Base-by-base conservation (phyloP, 2,329 filamentous ascomycete genomes). In the Aspergillus ochraceoroseus region DNA sequence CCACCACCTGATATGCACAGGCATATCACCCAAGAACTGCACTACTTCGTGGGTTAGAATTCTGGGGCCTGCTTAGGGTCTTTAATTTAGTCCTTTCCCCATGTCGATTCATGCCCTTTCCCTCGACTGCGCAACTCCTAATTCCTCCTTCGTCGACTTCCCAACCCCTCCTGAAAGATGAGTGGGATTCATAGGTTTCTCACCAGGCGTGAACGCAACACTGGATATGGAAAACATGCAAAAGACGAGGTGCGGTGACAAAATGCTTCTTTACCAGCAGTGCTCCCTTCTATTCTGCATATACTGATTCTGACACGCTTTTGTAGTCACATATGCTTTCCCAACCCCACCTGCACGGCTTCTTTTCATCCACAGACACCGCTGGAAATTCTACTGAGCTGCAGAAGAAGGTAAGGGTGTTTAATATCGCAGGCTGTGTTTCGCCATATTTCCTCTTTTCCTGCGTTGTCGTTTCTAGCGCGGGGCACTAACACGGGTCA, bases 101-200 rank as follows among this genome's bases (percentile, higher is more conserved):
- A 61, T 59, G 54, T 52, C 49, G 48, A 46, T 33, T 36, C 40
- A 37, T 43, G 30, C 32, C 32, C 19, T 31, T 25, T 18, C 23
- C 20, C 29, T 34, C 38, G 28, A 12, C 40, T 36, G 29, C 34
- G 19, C 39, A 43, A 12, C 33, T 43, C 35, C 36, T 29, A 32
- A 34, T 32, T 20, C 22, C 28, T 15, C 25, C 38, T 26, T 18
- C 30, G 32, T 46, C 20, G 34, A 39, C 32, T 15, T 33, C 29
- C 23, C 32, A 22, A 28, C 38, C n/a, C 26, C 31, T 23, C 8
- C 17, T 20, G 30, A 13, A 46, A 43, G 12, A 69, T 68, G 66
- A 66, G 61, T 52, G 62, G 65, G 1, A 64, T 70, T 37, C 65
- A 67, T 40, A 56, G 61, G 26, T 66, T 69, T 39, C 57, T 70